Percentiles rank a stretch among this genome's conserved stretches.
Evolutionary conservation across 208 protist species (phyloP).

Genomic region (Herpetomonas tarakana): DNA sequence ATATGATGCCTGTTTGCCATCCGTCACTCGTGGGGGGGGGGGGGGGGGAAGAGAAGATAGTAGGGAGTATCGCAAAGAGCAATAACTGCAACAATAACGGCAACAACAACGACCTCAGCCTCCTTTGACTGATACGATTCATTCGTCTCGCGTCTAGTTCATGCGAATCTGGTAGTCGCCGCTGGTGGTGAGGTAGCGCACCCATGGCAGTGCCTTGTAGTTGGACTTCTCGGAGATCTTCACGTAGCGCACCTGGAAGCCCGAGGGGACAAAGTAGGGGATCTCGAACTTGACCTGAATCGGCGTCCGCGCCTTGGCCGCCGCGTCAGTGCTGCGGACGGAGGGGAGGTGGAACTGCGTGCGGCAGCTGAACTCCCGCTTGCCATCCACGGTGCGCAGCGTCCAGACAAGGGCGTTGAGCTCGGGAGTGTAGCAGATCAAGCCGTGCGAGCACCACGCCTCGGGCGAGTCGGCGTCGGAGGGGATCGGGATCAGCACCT

Average conservation of each 20-base stretch:
- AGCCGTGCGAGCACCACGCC: conserved; percentile 88
- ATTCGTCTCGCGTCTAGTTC: too few relatives aligned
- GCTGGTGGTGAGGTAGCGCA: conserved; percentile 98
- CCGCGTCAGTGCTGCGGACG: conserved; percentile 77
- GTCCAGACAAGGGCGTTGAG: conserved; percentile 96
- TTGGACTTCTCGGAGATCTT: conserved; percentile 97
- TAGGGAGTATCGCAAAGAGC: too few relatives aligned
- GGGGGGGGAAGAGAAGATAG: too few relatives aligned
- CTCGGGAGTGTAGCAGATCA: conserved; percentile 96
- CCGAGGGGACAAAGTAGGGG: conserved; percentile 98
- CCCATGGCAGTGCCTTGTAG: conserved; percentile 97
- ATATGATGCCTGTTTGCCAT: too few relatives aligned
- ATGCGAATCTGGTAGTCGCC: conserved; percentile 96
- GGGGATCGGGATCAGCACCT: conserved; percentile 98
- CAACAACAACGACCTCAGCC: too few relatives aligned
- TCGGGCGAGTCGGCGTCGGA: conserved; percentile 96
- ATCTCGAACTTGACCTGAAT: conserved; percentile 98
- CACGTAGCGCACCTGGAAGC: conserved; percentile 98
- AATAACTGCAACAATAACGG: too few relatives aligned
- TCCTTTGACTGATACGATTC: too few relatives aligned
- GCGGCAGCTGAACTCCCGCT: conserved; percentile 91
- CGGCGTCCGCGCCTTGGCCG: conserved; percentile 80
- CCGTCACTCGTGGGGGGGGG: too few relatives aligned
- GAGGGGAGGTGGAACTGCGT: conserved; percentile 96
- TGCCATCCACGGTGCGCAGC: conserved; percentile 96